Evolutionary conservation across 2,329 filamentous ascomycete genomes (phyloP).

Genomic region (Alternaria sp.): DNA sequence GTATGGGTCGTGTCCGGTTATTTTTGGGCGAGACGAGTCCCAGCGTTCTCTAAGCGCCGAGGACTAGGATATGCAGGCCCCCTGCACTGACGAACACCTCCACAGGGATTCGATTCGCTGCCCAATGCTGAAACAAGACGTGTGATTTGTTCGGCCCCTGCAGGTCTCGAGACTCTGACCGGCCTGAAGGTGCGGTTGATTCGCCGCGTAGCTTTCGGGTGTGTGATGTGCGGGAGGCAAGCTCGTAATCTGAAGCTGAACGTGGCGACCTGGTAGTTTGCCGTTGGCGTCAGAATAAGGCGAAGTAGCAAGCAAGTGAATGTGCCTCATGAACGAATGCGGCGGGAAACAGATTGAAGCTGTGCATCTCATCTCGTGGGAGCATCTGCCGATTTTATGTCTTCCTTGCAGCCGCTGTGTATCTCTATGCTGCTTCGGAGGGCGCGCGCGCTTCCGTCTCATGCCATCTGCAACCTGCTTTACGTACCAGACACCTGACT

Average conservation of each 20-base stretch:
- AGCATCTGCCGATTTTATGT: constrained; percentile 45
- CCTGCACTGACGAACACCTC: constrained; percentile 31
- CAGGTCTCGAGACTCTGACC: constrained; percentile 37
- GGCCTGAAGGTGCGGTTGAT: constrained; percentile 34
- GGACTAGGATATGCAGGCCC: constrained; percentile 26
- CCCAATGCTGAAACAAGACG: constrained; percentile 42
- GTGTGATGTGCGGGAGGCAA: constrained; percentile 42
- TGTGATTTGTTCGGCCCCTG: constrained; percentile 52
- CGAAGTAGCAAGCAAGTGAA: constrained; percentile 25
- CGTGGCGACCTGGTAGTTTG: constrained; percentile 38
- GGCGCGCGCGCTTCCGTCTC: constrained; percentile 52
- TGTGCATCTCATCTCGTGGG: constrained; percentile 40
- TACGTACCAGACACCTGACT: constrained; percentile 37
- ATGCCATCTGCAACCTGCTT: constrained; percentile 41
- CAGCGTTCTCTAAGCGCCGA: constrained; percentile 46
- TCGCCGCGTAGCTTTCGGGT: constrained; percentile 32
- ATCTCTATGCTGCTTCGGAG: constrained; percentile 36
- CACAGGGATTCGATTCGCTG: constrained; percentile 31
- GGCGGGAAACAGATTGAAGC: constrained; percentile 36
- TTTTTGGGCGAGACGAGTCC: constrained; percentile 40
- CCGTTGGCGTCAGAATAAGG: constrained; percentile 30
- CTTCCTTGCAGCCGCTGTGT: constrained; percentile 48
- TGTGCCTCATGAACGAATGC: constrained; percentile 21
- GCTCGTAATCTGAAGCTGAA: constrained; percentile 33
- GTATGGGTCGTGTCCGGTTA: constrained; percentile 36